Conservation (phyloP, 805 yeast genomes). For the Brettanomyces anomalus region DNA sequence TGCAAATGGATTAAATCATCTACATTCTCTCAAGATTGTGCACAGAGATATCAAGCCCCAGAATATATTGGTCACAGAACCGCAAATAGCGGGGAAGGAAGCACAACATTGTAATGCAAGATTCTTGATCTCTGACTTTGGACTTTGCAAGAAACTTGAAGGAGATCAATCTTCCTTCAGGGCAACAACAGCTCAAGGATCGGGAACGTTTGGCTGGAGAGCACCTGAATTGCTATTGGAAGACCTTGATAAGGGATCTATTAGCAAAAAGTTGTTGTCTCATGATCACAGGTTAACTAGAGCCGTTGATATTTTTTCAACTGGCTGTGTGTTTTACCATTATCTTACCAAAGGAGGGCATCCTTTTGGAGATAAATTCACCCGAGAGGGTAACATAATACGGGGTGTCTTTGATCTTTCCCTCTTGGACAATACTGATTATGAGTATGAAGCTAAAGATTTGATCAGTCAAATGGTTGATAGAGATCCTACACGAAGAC, state of each 20-base stretch:
- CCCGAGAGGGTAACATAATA: constrained; percentile 83
- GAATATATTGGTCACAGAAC: constrained; percentile 75
- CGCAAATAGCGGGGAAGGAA: constrained; percentile 30
- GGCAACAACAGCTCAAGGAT: constrained; percentile 87
- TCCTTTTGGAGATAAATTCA: constrained; percentile 90
- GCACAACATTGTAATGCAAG: constrained; percentile 40
- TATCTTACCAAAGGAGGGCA: constrained; percentile 76
- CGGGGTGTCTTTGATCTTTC: constrained; percentile 49
- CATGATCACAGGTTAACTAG: constrained; percentile 61
- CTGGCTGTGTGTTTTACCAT: constrained; percentile 91
- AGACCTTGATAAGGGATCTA: constrained; percentile 12
- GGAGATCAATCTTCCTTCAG: constrained; percentile 88
- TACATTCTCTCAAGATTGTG: constrained; percentile 84
- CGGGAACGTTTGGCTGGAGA: constrained; percentile 98
- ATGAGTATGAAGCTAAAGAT: constrained; percentile 58
- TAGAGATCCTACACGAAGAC: constrained; percentile 58
- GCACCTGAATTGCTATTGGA: constrained; percentile 79
- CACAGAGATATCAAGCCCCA: constrained; percentile 95
- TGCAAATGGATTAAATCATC: constrained; percentile 74
- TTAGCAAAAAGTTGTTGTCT: constrained; percentile 1
- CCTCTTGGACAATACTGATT: constrained; percentile 35
- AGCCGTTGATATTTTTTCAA: constrained; percentile 86
- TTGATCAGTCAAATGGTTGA: constrained; percentile 66
- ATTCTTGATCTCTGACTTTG: constrained; percentile 88
- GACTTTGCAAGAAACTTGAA: constrained; percentile 86